A percentile compares a stretch with the other conserved stretches of the same genome.
Conservation (phyloP, 257 asterid genomes). For the Lavandula angustifolia region DNA sequence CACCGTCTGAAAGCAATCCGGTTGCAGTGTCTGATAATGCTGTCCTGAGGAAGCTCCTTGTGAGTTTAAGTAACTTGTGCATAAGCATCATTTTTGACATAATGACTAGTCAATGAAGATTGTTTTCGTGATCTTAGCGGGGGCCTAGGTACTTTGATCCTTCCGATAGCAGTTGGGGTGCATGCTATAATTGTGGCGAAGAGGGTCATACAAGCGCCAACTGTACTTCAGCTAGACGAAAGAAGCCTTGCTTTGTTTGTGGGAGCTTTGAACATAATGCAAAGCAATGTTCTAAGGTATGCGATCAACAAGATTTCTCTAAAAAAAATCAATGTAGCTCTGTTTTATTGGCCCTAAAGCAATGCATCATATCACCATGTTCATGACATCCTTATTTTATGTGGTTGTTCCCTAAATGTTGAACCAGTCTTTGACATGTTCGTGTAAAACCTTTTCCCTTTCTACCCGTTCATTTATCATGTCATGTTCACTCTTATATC, state of each 20-base stretch:
- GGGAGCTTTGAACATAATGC: slow-evolving; percentile 87
- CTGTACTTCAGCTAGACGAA: slow-evolving; percentile 81
- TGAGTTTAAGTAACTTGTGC: slow-evolving; percentile 66
- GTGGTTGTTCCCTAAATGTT: no score
- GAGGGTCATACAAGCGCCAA: slow-evolving; percentile 78
- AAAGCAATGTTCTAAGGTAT: slow-evolving; percentile 76
- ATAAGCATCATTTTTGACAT: slow-evolving; percentile 36
- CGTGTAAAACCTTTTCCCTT: background rate
- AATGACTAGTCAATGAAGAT: slow-evolving; percentile 30
- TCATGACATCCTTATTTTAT: no score
- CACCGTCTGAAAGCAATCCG: slow-evolving; percentile 39
- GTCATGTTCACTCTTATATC: no score
- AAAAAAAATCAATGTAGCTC: no score
- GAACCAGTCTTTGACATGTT: background rate
- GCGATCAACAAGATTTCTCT: slow-evolving; percentile 24
- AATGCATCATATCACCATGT: no score
- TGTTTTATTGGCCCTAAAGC: no score
- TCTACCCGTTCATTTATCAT: background rate
- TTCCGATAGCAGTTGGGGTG: slow-evolving; percentile 85
- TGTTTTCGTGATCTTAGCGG: slow-evolving; percentile 65
- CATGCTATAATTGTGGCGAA: slow-evolving; percentile 97
- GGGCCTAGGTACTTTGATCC: slow-evolving; percentile 99
- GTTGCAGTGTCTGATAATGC: slow-evolving; percentile 50
- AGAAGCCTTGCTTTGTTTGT: slow-evolving; percentile 94
- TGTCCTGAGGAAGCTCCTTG: slow-evolving; percentile 91